Evolutionary conservation across 2,329 filamentous ascomycete genomes (phyloP).

Genomic region (Fusarium heterosporum): DNA sequence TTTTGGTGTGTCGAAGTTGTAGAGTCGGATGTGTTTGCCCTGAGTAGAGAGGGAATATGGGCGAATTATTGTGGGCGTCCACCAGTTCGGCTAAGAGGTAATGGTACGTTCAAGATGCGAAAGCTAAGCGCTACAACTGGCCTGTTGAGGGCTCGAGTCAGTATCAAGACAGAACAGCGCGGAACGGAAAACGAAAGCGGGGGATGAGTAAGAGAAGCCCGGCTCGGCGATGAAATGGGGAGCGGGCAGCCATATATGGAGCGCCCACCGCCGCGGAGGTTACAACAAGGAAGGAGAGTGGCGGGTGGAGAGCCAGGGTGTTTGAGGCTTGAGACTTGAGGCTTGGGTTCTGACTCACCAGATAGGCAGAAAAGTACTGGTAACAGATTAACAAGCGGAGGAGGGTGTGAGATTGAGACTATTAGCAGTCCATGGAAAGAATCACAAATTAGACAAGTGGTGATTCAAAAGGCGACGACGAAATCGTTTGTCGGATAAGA

Average conservation of each 20-base stretch:
- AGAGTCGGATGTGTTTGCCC: constrained; percentile 40
- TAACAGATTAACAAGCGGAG: constrained; percentile 3
- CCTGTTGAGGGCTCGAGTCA: constrained; percentile 39
- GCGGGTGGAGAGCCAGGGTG: constrained; percentile 29
- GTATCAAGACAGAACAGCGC: constrained; percentile 31
- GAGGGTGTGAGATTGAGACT: constrained; percentile 20
- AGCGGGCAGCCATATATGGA: constrained; percentile 43
- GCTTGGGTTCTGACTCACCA: constrained; percentile 44
- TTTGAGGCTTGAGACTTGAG: constrained; percentile 15
- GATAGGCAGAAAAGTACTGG: constrained; percentile 35
- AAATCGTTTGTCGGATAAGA: constrained; percentile 29
- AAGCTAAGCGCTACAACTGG: constrained; percentile 25
- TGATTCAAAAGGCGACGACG: constrained; percentile 14
- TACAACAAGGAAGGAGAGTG: constrained; percentile 34
- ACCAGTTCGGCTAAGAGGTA: constrained; percentile 36
- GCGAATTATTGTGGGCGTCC: constrained; percentile 44
- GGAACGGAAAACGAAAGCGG: constrained; percentile 31
- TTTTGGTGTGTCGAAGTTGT: constrained; percentile 20
- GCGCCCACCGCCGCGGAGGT: constrained; percentile 36
- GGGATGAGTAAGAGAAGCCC: constrained; percentile 32
- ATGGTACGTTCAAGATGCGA: constrained; percentile 32
- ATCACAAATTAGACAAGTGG: constrained; percentile 10
- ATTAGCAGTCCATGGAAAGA: constrained; percentile 42
- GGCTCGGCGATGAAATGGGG: constrained; percentile 35
- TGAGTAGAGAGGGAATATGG: constrained; percentile 37